phyloP scores from a whole-genome alignment of 169 alveolate species.

The Perkinsus marinus region DNA sequence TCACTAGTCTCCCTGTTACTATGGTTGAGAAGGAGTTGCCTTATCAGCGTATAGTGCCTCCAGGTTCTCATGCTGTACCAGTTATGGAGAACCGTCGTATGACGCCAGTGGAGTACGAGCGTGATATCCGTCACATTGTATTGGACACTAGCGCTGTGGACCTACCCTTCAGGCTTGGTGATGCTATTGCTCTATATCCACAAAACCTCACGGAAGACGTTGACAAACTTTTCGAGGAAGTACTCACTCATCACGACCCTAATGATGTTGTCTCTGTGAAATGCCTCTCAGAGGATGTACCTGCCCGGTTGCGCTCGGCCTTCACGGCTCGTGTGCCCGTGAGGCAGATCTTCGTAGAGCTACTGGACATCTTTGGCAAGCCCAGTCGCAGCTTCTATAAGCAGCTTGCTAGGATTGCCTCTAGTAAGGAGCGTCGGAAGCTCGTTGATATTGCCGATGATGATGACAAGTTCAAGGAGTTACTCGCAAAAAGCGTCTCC shows the following conservation, averaged over 20 bases:
- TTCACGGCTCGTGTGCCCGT: slow-evolving; percentile 17
- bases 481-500: slow-evolving; percentile 4
- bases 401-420: slow-evolving; percentile 5
- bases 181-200: slow-evolving; percentile 21
- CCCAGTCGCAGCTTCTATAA: slow-evolving; percentile 22
- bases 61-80: slow-evolving; percentile 13
- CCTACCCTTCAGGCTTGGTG: slow-evolving; percentile 15
- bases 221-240: neutral
- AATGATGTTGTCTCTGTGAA: neutral
- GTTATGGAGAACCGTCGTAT: slow-evolving; percentile 14
- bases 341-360: slow-evolving; percentile 20
- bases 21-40: neutral
- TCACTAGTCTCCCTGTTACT: neutral
- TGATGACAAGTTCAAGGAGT: neutral
- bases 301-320: neutral
- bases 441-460: slow-evolving; percentile 5
- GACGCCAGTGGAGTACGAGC: slow-evolving; percentile 15
- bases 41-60: slow-evolving; percentile 23
- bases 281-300: neutral
- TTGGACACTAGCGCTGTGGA: neutral
- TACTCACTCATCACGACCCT: neutral
- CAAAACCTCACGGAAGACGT: slow-evolving; percentile 6
- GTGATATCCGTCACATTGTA: slow-evolving; percentile 22
- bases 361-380: slow-evolving; percentile 27
- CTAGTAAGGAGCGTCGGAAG: slow-evolving; percentile 7